A percentile compares a stretch with the other conserved stretches of the same genome.
These are phyloP conservation scores for Cucurbita pepo DNA, from an alignment of 306 rosid genomes.

Conservation along the genomic window DNA sequence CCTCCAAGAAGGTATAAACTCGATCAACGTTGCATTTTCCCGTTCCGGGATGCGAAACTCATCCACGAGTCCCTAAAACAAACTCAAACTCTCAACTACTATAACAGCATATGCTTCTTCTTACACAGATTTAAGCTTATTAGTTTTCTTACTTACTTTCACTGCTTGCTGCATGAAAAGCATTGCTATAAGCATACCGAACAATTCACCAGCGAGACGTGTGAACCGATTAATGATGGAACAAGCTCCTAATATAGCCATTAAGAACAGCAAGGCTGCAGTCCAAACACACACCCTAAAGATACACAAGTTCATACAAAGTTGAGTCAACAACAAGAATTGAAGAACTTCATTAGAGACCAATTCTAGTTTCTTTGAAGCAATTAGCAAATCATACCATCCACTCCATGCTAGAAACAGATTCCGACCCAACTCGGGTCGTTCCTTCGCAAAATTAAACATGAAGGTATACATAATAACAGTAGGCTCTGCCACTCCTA, in stretches of 20 bases:
- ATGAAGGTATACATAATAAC: conserved; percentile 92
- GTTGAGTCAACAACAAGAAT: background rate
- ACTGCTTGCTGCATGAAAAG: conserved; percentile 97
- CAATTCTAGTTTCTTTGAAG: background rate
- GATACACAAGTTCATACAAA: conserved; percentile 2
- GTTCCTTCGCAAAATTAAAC: conserved; percentile 82
- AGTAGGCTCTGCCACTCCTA: conserved; percentile 98
- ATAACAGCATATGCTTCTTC: background rate
- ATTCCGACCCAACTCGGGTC: conserved; percentile 52
- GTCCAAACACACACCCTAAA: conserved; percentile 97
- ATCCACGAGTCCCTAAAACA: conserved; percentile 62
- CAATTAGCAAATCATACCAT: conserved; percentile 31
- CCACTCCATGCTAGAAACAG: conserved; percentile 84
- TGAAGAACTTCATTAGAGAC: background rate
- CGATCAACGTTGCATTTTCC: conserved; percentile 22
- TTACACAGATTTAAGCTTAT: background rate
- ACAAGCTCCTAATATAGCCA: conserved; percentile 87
- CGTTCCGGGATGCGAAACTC: conserved; percentile 68
- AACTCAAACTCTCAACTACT: background rate
- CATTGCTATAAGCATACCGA: conserved; percentile 91
- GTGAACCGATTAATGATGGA: conserved; percentile 94
- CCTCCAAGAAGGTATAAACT: conserved; percentile 81
- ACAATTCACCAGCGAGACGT: conserved; percentile 83
- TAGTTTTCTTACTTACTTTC: conserved; percentile 54
- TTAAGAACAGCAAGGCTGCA: conserved; percentile 50